Percentiles rank a stretch among this genome's conserved stretches.
Conservation (phyloP, 768 basidiomycete species). For the Lyophyllum shimeji region DNA sequence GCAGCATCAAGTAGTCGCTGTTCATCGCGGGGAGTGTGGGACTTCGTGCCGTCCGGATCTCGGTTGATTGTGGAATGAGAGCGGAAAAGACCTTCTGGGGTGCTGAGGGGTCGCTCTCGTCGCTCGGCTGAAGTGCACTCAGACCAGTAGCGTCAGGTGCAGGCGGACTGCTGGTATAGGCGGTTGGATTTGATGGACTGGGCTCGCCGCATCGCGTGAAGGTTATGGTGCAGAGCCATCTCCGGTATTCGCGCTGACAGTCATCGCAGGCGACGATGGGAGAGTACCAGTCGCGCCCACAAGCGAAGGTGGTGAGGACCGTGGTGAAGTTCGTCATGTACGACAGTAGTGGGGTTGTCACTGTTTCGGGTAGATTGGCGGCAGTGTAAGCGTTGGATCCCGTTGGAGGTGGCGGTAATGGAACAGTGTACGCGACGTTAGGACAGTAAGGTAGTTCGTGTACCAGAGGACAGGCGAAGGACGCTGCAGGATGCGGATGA, state of each 20-base stretch:
- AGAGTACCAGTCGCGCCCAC: slow-evolving; percentile 80
- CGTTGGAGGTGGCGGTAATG: slow-evolving; percentile 51
- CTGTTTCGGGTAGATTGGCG: slow-evolving; percentile 44
- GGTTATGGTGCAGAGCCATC: slow-evolving; percentile 74
- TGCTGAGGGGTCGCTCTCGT: slow-evolving; percentile 16
- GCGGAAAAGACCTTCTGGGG: slow-evolving; percentile 44
- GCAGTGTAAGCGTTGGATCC: slow-evolving; percentile 45
- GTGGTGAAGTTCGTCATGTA: slow-evolving; percentile 75
- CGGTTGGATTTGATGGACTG: slow-evolving; percentile 29
- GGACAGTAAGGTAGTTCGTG: slow-evolving; percentile 78
- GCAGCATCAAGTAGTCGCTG: slow-evolving; percentile 54
- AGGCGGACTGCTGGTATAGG: slow-evolving; percentile 31
- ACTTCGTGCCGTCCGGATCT: slow-evolving; percentile 41
- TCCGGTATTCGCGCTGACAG: slow-evolving; percentile 70
- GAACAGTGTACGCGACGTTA: slow-evolving; percentile 63
- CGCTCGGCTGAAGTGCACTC: slow-evolving; percentile 23
- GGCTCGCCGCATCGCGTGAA: slow-evolving; percentile 76
- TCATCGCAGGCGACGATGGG: slow-evolving; percentile 75
- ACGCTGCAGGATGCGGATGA: slow-evolving; percentile 34
- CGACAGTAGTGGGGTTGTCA: slow-evolving; percentile 53
- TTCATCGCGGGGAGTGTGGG: slow-evolving; percentile 43
- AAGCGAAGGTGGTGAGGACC: slow-evolving; percentile 69
- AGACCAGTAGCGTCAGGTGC: slow-evolving; percentile 31
- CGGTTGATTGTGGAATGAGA: slow-evolving; percentile 42
- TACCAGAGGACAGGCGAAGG: slow-evolving; percentile 69